Conservation (phyloP, 768 basidiomycete species). For the Leccinum variicolor region DNA sequence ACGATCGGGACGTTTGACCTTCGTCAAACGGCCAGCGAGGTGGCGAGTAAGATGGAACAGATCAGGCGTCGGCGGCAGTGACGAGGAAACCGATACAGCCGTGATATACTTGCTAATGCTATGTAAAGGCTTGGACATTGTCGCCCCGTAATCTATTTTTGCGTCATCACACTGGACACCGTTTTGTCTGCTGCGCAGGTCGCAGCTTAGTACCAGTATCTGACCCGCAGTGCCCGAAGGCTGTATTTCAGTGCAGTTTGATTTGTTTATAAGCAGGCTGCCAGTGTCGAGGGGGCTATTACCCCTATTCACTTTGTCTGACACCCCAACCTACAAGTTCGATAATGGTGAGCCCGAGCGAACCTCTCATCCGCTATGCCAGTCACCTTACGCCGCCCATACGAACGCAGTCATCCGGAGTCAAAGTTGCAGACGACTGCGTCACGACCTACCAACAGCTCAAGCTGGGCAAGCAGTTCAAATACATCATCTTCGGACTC, state of each 20-base stretch:
- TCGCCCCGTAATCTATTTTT: neutral
- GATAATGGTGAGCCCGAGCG: slow-evolving; percentile 26
- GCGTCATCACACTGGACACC: neutral
- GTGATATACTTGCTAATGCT: neutral
- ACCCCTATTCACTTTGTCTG: slow-evolving; percentile 12
- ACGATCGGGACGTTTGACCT: slow-evolving; percentile 29
- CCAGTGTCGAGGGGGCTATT: neutral
- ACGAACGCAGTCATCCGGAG: slow-evolving; percentile 20
- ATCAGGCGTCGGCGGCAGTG: slow-evolving; percentile 11
- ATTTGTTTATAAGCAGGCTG: slow-evolving; percentile 11
- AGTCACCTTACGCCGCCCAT: slow-evolving; percentile 2
- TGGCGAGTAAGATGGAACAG: slow-evolving; percentile 24
- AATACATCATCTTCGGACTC: slow-evolving; percentile 82
- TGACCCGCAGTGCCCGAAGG: slow-evolving; percentile 2
- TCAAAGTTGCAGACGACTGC: slow-evolving; percentile 57
- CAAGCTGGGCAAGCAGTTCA: slow-evolving; percentile 48
- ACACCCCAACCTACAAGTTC: neutral
- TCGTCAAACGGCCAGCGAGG: slow-evolving; percentile 28
- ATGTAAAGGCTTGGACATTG: neutral
- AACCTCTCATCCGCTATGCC: neutral
- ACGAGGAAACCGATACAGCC: neutral
- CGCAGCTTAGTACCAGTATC: neutral
- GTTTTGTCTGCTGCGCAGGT: neutral
- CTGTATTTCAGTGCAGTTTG: neutral
- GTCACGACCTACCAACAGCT: slow-evolving; percentile 16